Conservation (phyloP, 805 yeast species). For the Ogataea paradorogensis region DNA sequence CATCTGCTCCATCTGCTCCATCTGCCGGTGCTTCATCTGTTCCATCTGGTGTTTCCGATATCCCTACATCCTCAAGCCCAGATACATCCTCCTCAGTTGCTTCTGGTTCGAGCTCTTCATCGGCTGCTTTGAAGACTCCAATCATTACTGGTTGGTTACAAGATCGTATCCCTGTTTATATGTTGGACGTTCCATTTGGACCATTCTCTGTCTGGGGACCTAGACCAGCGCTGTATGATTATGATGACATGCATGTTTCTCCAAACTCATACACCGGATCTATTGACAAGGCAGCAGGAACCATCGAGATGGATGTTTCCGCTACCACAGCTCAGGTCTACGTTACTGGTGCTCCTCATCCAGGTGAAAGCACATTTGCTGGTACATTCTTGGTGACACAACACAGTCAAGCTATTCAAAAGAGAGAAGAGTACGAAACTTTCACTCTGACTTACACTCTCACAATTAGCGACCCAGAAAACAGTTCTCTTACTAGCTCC, state of each 20-base stretch:
- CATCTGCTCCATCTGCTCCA: conserved; percentile 1
- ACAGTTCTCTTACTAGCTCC: no score
- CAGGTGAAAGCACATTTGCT: conserved; percentile 1
- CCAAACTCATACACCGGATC: neutral
- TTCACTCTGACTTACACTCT: conserved; percentile 8
- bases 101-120: neutral
- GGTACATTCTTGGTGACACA: conserved; percentile 5
- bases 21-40: neutral
- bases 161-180: neutral
- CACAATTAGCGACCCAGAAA: conserved; percentile 1
- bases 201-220: conserved; percentile 3
- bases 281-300: neutral
- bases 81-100: neutral
- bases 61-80: no score
- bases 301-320: neutral
- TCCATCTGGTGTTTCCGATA: neutral
- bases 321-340: neutral
- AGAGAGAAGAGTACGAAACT: conserved; percentile 6
- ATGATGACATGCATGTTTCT: neutral
- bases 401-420: conserved; percentile 2
- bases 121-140: neutral
- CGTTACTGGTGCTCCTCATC: conserved; percentile 1
- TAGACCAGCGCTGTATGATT: neutral
- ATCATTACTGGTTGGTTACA: conserved; percentile 1
- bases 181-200: conserved; percentile 3